Evolutionary conservation across 192 early-diverging fungal species (phyloP).

Genomic region (Coemansia sp.): DNA sequence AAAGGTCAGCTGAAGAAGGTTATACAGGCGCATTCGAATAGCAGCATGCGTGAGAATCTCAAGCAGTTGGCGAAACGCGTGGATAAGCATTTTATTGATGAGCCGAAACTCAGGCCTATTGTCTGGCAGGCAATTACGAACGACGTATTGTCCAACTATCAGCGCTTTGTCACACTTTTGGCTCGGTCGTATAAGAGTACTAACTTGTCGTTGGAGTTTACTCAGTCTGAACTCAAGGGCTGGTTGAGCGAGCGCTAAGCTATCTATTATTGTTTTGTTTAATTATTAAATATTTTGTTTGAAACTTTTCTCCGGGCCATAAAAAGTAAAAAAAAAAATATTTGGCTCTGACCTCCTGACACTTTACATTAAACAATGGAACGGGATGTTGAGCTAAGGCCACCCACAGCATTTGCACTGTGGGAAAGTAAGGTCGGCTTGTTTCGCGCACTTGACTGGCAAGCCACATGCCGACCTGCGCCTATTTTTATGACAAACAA

Average conservation of each 20-base stretch:
- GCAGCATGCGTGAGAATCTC: constrained; percentile 70
- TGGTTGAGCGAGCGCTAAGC: constrained; percentile 53
- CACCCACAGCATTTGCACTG: not conserved
- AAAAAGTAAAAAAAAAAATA: not conserved
- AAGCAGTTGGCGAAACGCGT: constrained; percentile 87
- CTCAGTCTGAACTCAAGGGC: constrained; percentile 55
- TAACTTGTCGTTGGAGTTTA: constrained; percentile 82
- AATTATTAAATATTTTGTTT: not conserved
- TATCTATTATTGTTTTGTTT: not conserved
- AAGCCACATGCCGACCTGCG: not conserved
- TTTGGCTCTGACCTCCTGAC: not conserved
- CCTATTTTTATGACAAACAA: not conserved
- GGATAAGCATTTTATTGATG: constrained; percentile 92
- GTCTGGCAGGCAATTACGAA: constrained; percentile 92
- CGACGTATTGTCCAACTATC: constrained; percentile 77
- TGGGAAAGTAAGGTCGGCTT: constrained; percentile 6
- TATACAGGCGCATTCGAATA: constrained; percentile 80
- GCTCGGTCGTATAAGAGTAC: constrained; percentile 85
- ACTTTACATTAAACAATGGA: not conserved
- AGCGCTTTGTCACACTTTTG: constrained; percentile 83
- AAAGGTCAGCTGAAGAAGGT: constrained; percentile 86
- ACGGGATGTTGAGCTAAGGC: not conserved
- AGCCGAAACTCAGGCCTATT: constrained; percentile 79
- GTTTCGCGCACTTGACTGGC: constrained; percentile 2
- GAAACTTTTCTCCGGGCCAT: not conserved